These are phyloP conservation scores for Nephelium lappaceum DNA, from an alignment of 345 rosid species.

Conservation along the genomic window DNA sequence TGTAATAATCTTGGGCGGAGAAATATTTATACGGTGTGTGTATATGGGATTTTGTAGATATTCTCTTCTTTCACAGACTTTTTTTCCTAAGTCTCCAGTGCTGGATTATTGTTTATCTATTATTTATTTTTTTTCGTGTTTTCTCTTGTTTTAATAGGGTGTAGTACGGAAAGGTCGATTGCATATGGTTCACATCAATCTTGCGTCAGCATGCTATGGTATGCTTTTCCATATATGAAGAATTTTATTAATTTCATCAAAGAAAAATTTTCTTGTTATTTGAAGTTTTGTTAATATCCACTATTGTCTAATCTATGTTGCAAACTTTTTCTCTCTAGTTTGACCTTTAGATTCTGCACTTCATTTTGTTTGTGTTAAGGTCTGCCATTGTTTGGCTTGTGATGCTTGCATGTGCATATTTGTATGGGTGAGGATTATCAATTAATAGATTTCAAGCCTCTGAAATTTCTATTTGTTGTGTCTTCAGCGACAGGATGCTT, in stretches of 20 bases:
- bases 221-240: conserved; percentile 26
- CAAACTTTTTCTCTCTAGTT: background rate
- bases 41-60: background rate
- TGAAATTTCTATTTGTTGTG: conserved; percentile 23
- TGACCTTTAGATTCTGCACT: background rate
- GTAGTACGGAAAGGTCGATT: conserved; percentile 43
- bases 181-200: conserved; percentile 38
- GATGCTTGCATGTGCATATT: background rate
- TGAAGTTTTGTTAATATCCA: background rate
- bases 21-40: conserved; percentile 36
- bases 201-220: conserved; percentile 68
- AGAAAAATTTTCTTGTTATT: background rate
- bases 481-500: conserved; percentile 57
- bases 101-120: background rate
- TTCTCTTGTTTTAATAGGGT: conserved; percentile 34
- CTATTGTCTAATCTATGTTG: background rate
- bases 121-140: background rate
- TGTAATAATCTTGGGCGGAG: conserved; percentile 39
- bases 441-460: background rate
- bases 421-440: background rate
- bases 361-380: background rate
- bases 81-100: background rate
- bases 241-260: background rate
- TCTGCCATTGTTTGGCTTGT: background rate
- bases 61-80: background rate